Evolutionary conservation across 1,284 basidiomycete genomes (phyloP).

Genomic region (Phenoliferia sp.): DNA sequence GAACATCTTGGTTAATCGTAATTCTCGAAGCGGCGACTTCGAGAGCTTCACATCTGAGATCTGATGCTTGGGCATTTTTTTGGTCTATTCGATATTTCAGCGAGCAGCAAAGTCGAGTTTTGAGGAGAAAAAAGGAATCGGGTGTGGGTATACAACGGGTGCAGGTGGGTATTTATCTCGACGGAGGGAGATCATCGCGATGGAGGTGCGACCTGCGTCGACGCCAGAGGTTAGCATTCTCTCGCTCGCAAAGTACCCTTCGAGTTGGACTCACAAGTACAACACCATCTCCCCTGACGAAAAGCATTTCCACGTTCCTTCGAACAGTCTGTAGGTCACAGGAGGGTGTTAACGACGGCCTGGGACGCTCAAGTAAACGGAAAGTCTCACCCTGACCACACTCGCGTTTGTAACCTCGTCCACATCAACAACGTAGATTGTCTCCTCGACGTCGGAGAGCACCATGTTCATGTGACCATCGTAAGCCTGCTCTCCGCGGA

Average conservation of each 20-base stretch:
- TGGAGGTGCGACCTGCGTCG: constrained; percentile 28
- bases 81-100: too few relatives aligned
- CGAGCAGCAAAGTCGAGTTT: not conserved
- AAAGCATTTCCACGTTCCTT: constrained; percentile 95
- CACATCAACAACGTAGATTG: constrained; percentile 80
- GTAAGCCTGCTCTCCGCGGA: constrained; percentile 64
- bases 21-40: too few relatives aligned
- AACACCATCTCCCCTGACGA: constrained; percentile 84
- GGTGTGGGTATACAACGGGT: not conserved
- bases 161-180: not conserved
- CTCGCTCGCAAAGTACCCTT: not conserved
- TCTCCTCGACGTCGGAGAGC: constrained; percentile 90
- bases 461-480: constrained; percentile 99
- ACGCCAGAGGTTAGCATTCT: not conserved
- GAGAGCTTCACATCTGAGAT: too few relatives aligned
- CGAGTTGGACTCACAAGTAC: constrained; percentile 19
- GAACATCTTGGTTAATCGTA: too few relatives aligned
- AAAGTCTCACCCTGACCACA: constrained; percentile 44
- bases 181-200: constrained; percentile 13
- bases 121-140: not conserved
- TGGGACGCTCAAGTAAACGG: constrained; percentile 41
- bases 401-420: constrained; percentile 46
- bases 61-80: too few relatives aligned
- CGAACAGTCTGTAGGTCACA: constrained; percentile 66
- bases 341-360: constrained; percentile 61